These are phyloP conservation scores for Lycium ferocissimum DNA, from an alignment of 257 asterid genomes.

Conservation along the genomic window DNA sequence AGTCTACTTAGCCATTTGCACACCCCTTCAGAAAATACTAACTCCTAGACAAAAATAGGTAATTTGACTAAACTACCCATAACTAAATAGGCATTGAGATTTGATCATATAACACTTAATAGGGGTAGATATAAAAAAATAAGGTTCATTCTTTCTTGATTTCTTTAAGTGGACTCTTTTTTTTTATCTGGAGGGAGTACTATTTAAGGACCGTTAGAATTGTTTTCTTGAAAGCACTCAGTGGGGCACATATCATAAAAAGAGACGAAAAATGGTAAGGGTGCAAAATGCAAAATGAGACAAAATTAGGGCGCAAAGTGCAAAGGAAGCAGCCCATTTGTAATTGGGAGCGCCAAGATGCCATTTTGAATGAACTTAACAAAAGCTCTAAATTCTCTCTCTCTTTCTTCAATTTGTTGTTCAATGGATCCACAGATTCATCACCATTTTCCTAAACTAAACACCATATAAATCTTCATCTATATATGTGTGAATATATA, in stretches of 20 bases:
- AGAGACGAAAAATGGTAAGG: background rate
- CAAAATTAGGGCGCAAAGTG: background rate
- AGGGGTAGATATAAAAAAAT: no score
- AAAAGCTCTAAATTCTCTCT: background rate
- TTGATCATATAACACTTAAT: no score
- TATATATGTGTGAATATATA: background rate
- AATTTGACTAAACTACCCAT: no score
- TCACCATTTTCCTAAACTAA: slow-evolving; percentile 27
- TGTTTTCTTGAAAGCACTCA: background rate
- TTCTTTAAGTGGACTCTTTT: no score
- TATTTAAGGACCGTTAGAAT: background rate
- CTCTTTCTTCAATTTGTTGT: background rate
- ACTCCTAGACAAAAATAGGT: no score
- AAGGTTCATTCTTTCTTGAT: no score
- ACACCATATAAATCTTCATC: background rate
- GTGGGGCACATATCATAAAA: background rate
- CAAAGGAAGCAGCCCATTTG: slow-evolving; percentile 1
- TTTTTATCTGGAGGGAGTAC: no score
- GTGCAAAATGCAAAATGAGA: no score
- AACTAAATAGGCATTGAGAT: no score
- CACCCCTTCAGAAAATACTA: no score
- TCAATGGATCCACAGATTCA: slow-evolving; percentile 24
- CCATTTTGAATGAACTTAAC: slow-evolving; percentile 26
- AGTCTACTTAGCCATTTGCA: no score
- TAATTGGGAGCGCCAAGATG: slow-evolving; percentile 18